Evolutionary conservation across 352 stramenopile genomes (phyloP).

Genomic region (Phytopythium helicoides): DNA sequence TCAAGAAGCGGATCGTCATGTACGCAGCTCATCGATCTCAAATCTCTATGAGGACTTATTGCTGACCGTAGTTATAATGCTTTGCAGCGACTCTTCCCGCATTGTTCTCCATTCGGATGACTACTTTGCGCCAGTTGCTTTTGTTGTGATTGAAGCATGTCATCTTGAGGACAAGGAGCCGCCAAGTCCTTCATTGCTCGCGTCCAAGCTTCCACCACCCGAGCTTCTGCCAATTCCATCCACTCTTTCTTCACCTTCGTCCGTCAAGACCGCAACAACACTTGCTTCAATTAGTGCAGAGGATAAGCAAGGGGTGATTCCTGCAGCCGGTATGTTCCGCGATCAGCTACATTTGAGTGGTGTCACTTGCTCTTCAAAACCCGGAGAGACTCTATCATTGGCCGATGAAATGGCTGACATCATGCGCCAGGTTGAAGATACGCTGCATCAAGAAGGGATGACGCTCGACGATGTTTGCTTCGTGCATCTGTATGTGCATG

Average conservation of each 20-base stretch:
- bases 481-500: slow-evolving; percentile 95
- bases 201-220: slow-evolving; percentile 26
- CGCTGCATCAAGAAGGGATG: slow-evolving; percentile 40
- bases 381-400: slow-evolving; percentile 27
- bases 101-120: slow-evolving; percentile 92
- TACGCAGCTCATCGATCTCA: slow-evolving; percentile 18
- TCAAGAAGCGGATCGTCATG: slow-evolving; percentile 93
- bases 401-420: slow-evolving; percentile 65
- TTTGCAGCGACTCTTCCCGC: slow-evolving; percentile 83
- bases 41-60: not conserved
- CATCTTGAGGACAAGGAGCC: slow-evolving; percentile 88
- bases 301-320: slow-evolving; percentile 17
- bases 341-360: slow-evolving; percentile 68
- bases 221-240: not conserved
- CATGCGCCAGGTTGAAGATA: slow-evolving; percentile 36
- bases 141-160: slow-evolving; percentile 90
- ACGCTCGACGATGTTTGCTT: slow-evolving; percentile 92
- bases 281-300: slow-evolving; percentile 13
- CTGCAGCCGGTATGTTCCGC: slow-evolving; percentile 42
- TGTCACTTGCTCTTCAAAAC: slow-evolving; percentile 41
- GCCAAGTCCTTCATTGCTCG: slow-evolving; percentile 28
- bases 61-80: slow-evolving; percentile 1
- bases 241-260: not conserved
- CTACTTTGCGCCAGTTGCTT: slow-evolving; percentile 90
- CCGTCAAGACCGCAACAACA: not conserved